Conservation (phyloP, 106 monocot species). For the Acorus gramineus region DNA sequence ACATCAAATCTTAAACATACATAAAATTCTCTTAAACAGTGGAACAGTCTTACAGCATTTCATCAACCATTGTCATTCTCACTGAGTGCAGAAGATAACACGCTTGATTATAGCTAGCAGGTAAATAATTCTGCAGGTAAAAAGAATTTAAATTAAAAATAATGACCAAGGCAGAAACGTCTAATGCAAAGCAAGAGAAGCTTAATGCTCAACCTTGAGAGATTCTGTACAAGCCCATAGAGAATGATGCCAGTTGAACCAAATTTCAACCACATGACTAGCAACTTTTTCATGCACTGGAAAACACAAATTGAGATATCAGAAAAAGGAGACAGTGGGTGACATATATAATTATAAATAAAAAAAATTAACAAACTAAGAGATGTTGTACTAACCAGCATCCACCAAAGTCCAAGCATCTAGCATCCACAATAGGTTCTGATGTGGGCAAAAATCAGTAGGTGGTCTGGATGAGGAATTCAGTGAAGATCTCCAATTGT, state of each 20-base stretch:
- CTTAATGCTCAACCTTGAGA: slow-evolving; percentile 33
- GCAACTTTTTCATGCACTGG: slow-evolving; percentile 36
- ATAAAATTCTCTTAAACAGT: neutral
- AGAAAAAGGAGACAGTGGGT: neutral
- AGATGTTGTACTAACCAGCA: slow-evolving; percentile 35
- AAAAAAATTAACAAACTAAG: neutral
- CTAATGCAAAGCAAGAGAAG: neutral
- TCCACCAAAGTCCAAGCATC: slow-evolving; percentile 49
- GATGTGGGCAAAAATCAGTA: slow-evolving; percentile 51
- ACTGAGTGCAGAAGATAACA: slow-evolving; percentile 36
- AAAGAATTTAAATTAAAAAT: slow-evolving; percentile 3
- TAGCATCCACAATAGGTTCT: slow-evolving; percentile 57
- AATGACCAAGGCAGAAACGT: neutral
- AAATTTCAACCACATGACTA: slow-evolving; percentile 55
- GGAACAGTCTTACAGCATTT: slow-evolving; percentile 50
- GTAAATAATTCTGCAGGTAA: slow-evolving; percentile 23
- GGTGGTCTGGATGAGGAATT: slow-evolving; percentile 66
- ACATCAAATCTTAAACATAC: neutral
- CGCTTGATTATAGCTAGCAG: slow-evolving; percentile 10
- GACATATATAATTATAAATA: neutral
- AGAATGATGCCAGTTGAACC: slow-evolving; percentile 77
- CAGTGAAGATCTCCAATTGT: slow-evolving; percentile 51
- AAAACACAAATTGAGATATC: neutral
- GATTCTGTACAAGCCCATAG: slow-evolving; percentile 50
- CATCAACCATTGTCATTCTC: slow-evolving; percentile 26